Conservation (phyloP, 306 rosid genomes). For the Quercus gilva region DNA sequence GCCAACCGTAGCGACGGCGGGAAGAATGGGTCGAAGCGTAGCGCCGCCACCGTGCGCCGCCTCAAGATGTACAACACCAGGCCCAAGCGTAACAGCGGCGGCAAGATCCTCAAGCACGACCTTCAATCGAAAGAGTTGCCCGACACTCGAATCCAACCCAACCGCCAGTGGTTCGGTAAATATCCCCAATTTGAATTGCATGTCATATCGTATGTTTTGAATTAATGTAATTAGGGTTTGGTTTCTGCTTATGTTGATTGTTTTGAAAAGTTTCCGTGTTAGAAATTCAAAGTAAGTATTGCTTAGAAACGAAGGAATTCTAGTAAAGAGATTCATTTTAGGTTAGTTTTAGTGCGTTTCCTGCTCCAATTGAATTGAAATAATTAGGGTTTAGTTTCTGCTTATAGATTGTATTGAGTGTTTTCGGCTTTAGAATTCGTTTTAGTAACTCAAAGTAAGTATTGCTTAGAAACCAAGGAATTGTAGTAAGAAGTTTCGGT, state of each 20-base stretch:
- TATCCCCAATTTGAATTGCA: background rate
- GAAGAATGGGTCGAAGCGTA: slow-evolving; percentile 44
- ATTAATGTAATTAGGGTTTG: background rate
- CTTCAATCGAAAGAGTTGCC: slow-evolving; percentile 76
- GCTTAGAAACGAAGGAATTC: too few relatives aligned
- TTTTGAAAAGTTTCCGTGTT: too few relatives aligned
- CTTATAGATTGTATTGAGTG: too few relatives aligned
- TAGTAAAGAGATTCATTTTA: too few relatives aligned
- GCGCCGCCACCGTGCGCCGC: slow-evolving; percentile 86
- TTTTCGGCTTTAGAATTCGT: too few relatives aligned
- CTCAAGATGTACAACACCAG: slow-evolving; percentile 82
- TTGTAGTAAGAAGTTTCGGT: too few relatives aligned
- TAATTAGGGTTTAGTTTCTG: too few relatives aligned
- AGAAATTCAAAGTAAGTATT: too few relatives aligned
- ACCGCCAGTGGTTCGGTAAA: slow-evolving; percentile 85
- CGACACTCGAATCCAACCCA: slow-evolving; percentile 80
- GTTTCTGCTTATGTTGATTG: background rate
- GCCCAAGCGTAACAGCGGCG: slow-evolving; percentile 61
- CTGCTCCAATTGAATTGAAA: too few relatives aligned
- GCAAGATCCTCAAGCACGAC: slow-evolving; percentile 57
- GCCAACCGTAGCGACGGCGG: slow-evolving; percentile 52
- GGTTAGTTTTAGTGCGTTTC: too few relatives aligned
- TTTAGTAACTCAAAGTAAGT: too few relatives aligned
- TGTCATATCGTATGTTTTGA: background rate
- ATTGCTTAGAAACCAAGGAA: too few relatives aligned